phyloP scores from a whole-genome alignment of 2,329 filamentous ascomycete species.

The Raffaelea deltoideospora region DNA sequence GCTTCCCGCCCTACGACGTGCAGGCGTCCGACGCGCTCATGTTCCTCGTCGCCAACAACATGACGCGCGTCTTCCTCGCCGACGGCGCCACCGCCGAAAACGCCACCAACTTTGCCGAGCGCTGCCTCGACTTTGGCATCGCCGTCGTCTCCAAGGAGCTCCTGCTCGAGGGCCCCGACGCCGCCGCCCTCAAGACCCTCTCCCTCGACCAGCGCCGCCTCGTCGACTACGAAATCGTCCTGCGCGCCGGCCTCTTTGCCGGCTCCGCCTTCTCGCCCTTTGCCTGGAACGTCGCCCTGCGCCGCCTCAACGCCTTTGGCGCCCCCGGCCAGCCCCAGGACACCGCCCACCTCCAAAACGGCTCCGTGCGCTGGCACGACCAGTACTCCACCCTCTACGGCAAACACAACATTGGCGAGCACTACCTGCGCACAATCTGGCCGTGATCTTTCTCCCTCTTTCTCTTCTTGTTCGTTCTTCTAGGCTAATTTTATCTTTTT shows the following conservation, averaged over 20 bases:
- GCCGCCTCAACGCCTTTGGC: slow-evolving; percentile 17
- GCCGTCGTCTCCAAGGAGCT: slow-evolving; percentile 26
- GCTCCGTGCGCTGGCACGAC: slow-evolving; percentile 17
- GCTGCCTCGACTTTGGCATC: slow-evolving; percentile 20
- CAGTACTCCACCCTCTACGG: slow-evolving; percentile 18
- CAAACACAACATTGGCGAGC: slow-evolving; percentile 5
- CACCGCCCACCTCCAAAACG: slow-evolving; percentile 4
- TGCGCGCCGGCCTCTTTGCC: slow-evolving; percentile 25
- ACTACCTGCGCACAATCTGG: slow-evolving; percentile 13
- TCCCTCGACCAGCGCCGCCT: slow-evolving; percentile 33
- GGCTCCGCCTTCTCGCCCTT: slow-evolving; percentile 29
- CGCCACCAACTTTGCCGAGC: slow-evolving; percentile 18
- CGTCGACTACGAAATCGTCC: slow-evolving; percentile 34
- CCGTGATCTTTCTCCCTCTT: slow-evolving; percentile 9
- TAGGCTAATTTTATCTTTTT: not conserved
- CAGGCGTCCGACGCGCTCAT: slow-evolving; percentile 18
- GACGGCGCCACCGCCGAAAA: slow-evolving; percentile 22
- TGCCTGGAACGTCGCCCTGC: slow-evolving; percentile 29
- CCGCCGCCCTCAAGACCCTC: slow-evolving; percentile 18
- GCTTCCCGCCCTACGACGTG: slow-evolving; percentile 15
- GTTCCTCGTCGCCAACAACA: slow-evolving; percentile 13
- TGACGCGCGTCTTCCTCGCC: slow-evolving; percentile 25
- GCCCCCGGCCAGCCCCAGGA: slow-evolving; percentile 1
- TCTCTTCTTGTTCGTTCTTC: not conserved
- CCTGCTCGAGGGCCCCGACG: slow-evolving; percentile 22